Percentiles rank a stretch among this genome's conserved stretches.
These are phyloP conservation scores for Craterostigma plantagineum DNA, from an alignment of 257 asterid genomes.

Conservation along the genomic window DNA sequence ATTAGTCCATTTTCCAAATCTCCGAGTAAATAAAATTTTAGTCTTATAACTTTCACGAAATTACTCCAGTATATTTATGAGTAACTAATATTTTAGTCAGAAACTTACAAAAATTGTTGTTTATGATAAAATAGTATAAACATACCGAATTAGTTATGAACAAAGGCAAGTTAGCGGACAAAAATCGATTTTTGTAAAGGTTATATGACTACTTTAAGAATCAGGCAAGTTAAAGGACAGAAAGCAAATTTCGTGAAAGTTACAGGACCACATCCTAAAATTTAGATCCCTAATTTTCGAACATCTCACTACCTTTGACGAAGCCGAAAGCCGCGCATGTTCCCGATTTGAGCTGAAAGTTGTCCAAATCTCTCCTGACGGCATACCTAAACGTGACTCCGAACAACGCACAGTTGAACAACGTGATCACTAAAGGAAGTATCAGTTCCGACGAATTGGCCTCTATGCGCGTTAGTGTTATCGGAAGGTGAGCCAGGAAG, in stretches of 20 bases:
- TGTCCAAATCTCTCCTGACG: conserved; percentile 65
- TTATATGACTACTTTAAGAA: too few species aligned
- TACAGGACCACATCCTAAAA: neutral
- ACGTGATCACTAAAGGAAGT: conserved; percentile 56
- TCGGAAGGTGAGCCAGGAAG: conserved; percentile 56
- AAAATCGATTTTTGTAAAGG: too few species aligned
- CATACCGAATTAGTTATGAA: too few species aligned
- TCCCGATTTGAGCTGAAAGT: conserved; percentile 74
- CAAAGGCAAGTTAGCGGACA: too few species aligned
- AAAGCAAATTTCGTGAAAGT: too few species aligned
- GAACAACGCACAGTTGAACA: conserved; percentile 59
- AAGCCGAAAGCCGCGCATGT: conserved; percentile 72
- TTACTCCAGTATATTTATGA: too few species aligned
- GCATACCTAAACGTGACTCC: conserved; percentile 85
- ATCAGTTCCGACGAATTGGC: conserved; percentile 30
- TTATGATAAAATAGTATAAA: too few species aligned
- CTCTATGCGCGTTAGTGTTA: conserved; percentile 32
- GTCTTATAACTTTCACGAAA: too few species aligned
- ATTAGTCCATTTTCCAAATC: neutral
- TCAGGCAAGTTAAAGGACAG: too few species aligned
- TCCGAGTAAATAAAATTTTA: neutral
- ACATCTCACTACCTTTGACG: conserved; percentile 45
- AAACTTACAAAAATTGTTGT: too few species aligned
- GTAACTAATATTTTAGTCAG: too few species aligned
- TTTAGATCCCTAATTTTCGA: neutral